phyloP scores from a whole-genome alignment of 768 basidiomycete species.

The Sporobolomyces roseus region DNA sequence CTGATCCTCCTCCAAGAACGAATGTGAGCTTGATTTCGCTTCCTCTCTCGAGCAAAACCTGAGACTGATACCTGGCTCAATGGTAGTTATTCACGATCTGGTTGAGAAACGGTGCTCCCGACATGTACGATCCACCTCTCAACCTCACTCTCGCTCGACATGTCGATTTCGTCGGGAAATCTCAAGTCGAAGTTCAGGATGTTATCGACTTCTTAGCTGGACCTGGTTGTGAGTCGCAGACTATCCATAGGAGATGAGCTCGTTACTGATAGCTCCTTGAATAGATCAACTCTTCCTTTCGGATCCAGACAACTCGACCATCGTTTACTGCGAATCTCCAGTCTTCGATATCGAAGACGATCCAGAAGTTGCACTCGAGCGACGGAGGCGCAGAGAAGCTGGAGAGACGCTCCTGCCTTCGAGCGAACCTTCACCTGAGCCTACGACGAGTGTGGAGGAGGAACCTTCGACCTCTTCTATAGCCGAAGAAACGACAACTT shows the following conservation, averaged over 20 bases:
- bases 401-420: background rate
- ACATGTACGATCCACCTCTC: constrained; percentile 23
- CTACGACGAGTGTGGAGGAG: too few relatives aligned
- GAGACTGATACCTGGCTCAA: too few relatives aligned
- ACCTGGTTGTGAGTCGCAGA: constrained; percentile 12
- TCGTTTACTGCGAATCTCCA: constrained; percentile 27
- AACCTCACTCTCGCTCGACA: constrained; percentile 13
- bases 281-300: constrained; percentile 36
- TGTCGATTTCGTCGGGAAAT: constrained; percentile 1
- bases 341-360: constrained; percentile 26
- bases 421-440: too few relatives aligned
- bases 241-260: background rate
- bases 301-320: constrained; percentile 16
- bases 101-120: constrained; percentile 18
- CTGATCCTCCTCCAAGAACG: constrained; percentile 12
- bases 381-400: background rate
- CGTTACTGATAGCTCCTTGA: background rate
- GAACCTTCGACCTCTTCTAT: too few relatives aligned
- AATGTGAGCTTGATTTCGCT: constrained; percentile 8
- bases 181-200: constrained; percentile 1
- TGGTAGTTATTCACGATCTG: constrained; percentile 24
- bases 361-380: background rate
- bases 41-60: too few relatives aligned
- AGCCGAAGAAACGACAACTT: too few relatives aligned
- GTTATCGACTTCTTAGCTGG: constrained; percentile 6